Evolutionary conservation across 768 basidiomycete species (phyloP).

Genomic region (Boletus coccyginus): DNA sequence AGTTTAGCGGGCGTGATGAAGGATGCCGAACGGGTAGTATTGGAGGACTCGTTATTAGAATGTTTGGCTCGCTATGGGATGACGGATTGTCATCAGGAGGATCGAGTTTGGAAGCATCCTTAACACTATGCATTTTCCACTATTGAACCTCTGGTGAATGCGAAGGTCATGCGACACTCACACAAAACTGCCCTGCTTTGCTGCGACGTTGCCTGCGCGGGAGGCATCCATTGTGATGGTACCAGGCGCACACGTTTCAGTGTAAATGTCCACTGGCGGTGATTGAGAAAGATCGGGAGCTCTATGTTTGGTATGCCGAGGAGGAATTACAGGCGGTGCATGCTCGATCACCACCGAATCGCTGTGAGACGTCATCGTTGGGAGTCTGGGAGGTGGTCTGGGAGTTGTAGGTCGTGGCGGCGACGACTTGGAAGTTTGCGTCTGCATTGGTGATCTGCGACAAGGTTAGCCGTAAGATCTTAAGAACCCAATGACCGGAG

Average conservation of each 20-base stretch:
- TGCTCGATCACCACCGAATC: constrained; percentile 16
- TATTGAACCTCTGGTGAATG: not conserved
- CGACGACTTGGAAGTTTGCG: constrained; percentile 5
- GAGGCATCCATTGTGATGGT: not conserved
- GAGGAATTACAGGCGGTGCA: constrained; percentile 12
- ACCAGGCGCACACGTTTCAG: not conserved
- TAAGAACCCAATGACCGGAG: not conserved
- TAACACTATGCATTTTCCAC: constrained; percentile 1
- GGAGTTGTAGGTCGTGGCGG: constrained; percentile 20
- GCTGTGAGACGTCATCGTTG: constrained; percentile 18
- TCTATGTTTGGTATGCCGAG: constrained; percentile 15
- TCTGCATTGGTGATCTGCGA: constrained; percentile 10
- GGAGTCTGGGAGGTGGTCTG: constrained; percentile 12
- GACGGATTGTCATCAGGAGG: constrained; percentile 14
- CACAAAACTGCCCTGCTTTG: constrained; percentile 36
- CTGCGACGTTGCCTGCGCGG: constrained; percentile 32
- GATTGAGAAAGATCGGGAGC: constrained; percentile 5
- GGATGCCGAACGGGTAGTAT: constrained; percentile 17
- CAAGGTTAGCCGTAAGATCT: not conserved
- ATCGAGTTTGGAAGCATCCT: constrained; percentile 22
- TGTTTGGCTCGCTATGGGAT: constrained; percentile 24
- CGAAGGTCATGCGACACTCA: constrained; percentile 3
- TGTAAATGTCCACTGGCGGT: not conserved
- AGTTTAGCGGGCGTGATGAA: constrained; percentile 13
- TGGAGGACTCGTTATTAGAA: constrained; percentile 24